These are phyloP conservation scores for Boletus patriciae DNA, from an alignment of 768 basidiomycete species.

Conservation along the genomic window DNA sequence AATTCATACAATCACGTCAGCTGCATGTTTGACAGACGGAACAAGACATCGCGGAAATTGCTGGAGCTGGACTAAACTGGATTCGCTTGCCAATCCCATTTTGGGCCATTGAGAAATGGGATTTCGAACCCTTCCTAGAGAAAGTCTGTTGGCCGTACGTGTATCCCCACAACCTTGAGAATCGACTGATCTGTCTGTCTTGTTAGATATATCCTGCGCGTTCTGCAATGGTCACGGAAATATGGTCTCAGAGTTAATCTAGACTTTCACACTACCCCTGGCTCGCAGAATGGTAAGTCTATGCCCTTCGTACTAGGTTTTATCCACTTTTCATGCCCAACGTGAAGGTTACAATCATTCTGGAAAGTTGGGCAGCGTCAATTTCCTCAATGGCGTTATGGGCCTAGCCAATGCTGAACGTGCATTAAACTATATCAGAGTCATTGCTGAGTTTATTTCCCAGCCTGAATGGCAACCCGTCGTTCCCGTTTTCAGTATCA, in stretches of 20 bases:
- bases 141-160: slow-evolving; percentile 72
- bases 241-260: slow-evolving; percentile 84
- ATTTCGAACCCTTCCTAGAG: slow-evolving; percentile 74
- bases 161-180: neutral
- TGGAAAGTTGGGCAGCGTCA: slow-evolving; percentile 61
- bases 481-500: slow-evolving; percentile 57
- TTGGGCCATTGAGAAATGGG: slow-evolving; percentile 82
- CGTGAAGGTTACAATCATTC: slow-evolving; percentile 54
- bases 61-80: slow-evolving; percentile 85
- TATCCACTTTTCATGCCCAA: neutral
- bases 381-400: slow-evolving; percentile 72
- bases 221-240: slow-evolving; percentile 82
- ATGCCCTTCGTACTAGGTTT: neutral
- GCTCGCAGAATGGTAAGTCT: slow-evolving; percentile 66
- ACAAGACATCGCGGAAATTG: slow-evolving; percentile 85
- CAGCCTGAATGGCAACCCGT: slow-evolving; percentile 71
- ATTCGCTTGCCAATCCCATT: slow-evolving; percentile 77
- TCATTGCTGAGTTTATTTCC: slow-evolving; percentile 76
- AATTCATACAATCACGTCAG: neutral
- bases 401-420: slow-evolving; percentile 85
- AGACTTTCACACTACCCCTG: slow-evolving; percentile 79
- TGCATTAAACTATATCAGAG: slow-evolving; percentile 71
- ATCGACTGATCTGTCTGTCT: slow-evolving; percentile 3
- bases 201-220: slow-evolving; percentile 66
- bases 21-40: slow-evolving; percentile 58